Conservation (phyloP, 768 basidiomycete genomes). For the Naganishia vishniacii region DNA sequence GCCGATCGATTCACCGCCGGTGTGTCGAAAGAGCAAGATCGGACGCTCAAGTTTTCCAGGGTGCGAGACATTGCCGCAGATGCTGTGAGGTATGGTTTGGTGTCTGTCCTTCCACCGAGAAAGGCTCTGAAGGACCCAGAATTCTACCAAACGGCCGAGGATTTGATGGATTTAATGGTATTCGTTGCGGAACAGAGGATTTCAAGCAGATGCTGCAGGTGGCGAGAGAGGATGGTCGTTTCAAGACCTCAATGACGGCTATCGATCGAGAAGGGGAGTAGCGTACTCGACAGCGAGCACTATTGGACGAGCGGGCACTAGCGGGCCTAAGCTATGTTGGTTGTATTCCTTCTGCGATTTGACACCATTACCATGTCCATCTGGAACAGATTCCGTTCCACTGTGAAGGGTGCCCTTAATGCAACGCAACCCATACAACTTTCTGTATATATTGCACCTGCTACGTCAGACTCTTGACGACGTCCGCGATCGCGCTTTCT, state of each 20-base stretch:
- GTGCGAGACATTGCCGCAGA: too few relatives aligned
- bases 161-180: not conserved
- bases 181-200: not conserved
- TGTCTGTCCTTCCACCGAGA: too few relatives aligned
- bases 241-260: not conserved
- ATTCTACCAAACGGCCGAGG: not conserved
- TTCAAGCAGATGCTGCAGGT: not conserved
- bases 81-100: too few relatives aligned
- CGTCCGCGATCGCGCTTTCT: conserved; percentile 49
- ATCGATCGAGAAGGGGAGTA: not conserved
- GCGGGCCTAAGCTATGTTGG: too few relatives aligned
- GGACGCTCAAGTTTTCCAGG: too few relatives aligned
- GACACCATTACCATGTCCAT: too few relatives aligned
- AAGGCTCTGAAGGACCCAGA: too few relatives aligned
- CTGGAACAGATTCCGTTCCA: not conserved
- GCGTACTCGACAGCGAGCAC: too few relatives aligned
- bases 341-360: too few relatives aligned
- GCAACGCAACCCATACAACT: not conserved
- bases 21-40: too few relatives aligned
- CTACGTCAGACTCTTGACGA: not conserved
- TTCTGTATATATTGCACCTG: not conserved
- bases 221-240: not conserved
- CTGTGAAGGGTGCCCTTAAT: not conserved
- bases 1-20: too few relatives aligned
- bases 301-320: too few relatives aligned